Conservation (phyloP, 495 filamentous ascomycete genomes). For the Penicillium bialowiezense region DNA sequence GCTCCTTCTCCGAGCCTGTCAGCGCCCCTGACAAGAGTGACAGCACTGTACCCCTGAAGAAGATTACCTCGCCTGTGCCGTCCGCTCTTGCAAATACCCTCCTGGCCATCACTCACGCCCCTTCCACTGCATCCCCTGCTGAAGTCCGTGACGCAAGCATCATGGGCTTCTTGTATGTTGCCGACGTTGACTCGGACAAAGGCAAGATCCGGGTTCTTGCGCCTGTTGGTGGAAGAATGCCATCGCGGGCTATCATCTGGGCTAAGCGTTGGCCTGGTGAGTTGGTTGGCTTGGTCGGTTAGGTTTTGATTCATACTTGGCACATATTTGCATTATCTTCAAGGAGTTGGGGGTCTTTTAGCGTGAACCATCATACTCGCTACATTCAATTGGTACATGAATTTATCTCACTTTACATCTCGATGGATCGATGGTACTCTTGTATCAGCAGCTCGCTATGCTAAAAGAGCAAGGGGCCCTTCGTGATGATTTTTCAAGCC, state of each 20-base stretch:
- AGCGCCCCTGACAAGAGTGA: not conserved
- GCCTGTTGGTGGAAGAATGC: slow-evolving; percentile 76
- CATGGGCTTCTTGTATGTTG: slow-evolving; percentile 89
- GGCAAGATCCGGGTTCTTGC: slow-evolving; percentile 76
- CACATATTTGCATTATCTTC: not conserved
- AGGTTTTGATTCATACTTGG: not conserved
- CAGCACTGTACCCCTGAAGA: slow-evolving; percentile 36
- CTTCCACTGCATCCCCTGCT: slow-evolving; percentile 61
- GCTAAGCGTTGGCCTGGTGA: slow-evolving; percentile 51
- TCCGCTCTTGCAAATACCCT: slow-evolving; percentile 55
- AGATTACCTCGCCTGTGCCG: slow-evolving; percentile 33
- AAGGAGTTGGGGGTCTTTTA: not conserved
- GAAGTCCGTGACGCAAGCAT: slow-evolving; percentile 80
- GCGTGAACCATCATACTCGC: not conserved
- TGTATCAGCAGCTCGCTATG: too few relatives aligned
- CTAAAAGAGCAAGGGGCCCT: too few relatives aligned
- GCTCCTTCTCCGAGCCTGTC: slow-evolving; percentile 14
- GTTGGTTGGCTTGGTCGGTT: slow-evolving; percentile 49
- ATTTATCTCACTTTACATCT: too few relatives aligned
- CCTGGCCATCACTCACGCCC: slow-evolving; percentile 75
- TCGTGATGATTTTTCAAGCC: too few relatives aligned
- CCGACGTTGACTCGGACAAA: slow-evolving; percentile 83
- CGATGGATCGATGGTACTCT: too few relatives aligned
- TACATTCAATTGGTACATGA: too few relatives aligned
- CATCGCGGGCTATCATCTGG: slow-evolving; percentile 73